Conservation (phyloP, 2,329 filamentous ascomycete genomes). For the Aspergillus versicolor region DNA sequence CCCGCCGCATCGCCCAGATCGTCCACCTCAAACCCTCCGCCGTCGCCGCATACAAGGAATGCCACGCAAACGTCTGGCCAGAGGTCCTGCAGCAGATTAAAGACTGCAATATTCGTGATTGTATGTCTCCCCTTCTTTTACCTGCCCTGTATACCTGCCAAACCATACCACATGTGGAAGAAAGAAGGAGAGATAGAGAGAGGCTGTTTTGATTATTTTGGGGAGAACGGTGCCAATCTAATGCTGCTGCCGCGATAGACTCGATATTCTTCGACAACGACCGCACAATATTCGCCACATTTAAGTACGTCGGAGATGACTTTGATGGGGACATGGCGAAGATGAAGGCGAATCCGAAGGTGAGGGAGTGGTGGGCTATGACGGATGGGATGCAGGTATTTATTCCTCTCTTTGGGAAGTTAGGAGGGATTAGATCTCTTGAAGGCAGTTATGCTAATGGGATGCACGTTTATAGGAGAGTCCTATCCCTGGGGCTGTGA, state of each 20-base stretch:
- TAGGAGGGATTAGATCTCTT: too few species aligned
- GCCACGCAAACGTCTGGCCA: slow-evolving; percentile 73
- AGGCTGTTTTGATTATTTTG: not conserved
- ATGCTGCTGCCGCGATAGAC: slow-evolving; percentile 48
- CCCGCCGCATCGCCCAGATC: slow-evolving; percentile 64
- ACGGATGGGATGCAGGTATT: slow-evolving; percentile 70
- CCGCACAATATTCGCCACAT: slow-evolving; percentile 68
- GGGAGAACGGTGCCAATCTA: not conserved
- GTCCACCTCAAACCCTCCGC: slow-evolving; percentile 68
- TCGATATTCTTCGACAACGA: slow-evolving; percentile 70
- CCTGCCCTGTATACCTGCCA: too few species aligned
- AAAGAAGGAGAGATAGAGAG: too few species aligned
- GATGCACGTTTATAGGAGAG: slow-evolving; percentile 26
- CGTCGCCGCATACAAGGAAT: slow-evolving; percentile 69
- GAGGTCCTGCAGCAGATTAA: slow-evolving; percentile 74
- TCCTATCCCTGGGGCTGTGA: slow-evolving; percentile 29
- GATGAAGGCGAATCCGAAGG: slow-evolving; percentile 71
- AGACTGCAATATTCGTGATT: slow-evolving; percentile 72
- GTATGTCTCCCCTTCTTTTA: slow-evolving; percentile 41
- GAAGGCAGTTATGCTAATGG: not conserved
- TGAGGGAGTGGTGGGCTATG: slow-evolving; percentile 78
- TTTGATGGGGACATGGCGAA: slow-evolving; percentile 72
- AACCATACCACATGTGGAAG: too few species aligned
- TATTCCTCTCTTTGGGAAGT: not conserved
- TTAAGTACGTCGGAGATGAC: slow-evolving; percentile 75